These are phyloP conservation scores for Cephalotrichum gorgonifer DNA, from an alignment of 2,329 filamentous ascomycete genomes.

Conservation along the genomic window DNA sequence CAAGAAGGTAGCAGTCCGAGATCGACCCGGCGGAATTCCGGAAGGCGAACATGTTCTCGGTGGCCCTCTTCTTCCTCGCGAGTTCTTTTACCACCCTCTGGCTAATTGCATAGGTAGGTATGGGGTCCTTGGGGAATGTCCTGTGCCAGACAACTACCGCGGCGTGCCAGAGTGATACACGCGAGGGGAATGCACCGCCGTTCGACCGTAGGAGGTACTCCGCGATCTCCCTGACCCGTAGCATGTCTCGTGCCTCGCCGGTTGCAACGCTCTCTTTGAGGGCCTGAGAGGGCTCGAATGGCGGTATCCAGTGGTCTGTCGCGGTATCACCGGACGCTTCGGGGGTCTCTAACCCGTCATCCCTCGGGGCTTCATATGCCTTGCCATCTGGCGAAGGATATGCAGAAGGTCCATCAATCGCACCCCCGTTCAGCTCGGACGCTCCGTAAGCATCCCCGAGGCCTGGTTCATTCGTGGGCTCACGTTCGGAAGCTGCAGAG, in stretches of 20 bases:
- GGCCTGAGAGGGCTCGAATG: background rate
- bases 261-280: background rate
- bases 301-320: background rate
- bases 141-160: constrained; percentile 32
- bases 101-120: constrained; percentile 28
- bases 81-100: constrained; percentile 27
- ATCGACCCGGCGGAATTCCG: constrained; percentile 28
- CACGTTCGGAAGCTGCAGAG: background rate
- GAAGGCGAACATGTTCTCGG: constrained; percentile 34
- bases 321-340: background rate
- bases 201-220: constrained; percentile 28
- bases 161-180: constrained; percentile 37
- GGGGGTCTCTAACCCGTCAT: background rate
- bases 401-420: background rate
- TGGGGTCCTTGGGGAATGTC: constrained; percentile 25
- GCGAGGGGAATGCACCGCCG: constrained; percentile 39
- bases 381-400: background rate
- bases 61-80: constrained; percentile 20
- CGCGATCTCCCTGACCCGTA: constrained; percentile 28
- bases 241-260: constrained; percentile 1
- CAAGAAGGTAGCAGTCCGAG: constrained; percentile 32
- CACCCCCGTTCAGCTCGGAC: background rate
- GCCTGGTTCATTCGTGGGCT: background rate
- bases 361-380: background rate
- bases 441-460: background rate